Percentiles rank a stretch among this genome's conserved stretches.
These are phyloP conservation scores for Saxophila tyrrhenica DNA, from an alignment of 495 filamentous ascomycete genomes.

Conservation along the genomic window DNA sequence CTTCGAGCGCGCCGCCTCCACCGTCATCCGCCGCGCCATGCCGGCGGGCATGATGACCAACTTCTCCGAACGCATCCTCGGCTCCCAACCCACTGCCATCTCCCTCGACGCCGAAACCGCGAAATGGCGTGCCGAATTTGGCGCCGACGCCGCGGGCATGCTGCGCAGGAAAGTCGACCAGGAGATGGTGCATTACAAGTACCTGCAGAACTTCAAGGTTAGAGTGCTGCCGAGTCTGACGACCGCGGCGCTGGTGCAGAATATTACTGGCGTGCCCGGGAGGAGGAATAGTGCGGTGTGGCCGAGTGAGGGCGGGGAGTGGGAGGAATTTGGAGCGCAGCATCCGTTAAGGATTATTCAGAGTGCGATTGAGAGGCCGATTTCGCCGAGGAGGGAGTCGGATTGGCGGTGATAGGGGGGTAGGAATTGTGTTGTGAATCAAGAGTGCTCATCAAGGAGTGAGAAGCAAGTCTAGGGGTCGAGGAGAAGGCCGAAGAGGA, in stretches of 20 bases:
- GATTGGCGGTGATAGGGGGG: neutral
- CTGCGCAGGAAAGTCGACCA: neutral
- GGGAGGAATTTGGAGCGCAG: neutral
- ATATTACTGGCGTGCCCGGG: neutral
- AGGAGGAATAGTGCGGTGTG: neutral
- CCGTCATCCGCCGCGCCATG: conserved; percentile 1
- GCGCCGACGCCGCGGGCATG: neutral
- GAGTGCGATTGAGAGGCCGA: neutral
- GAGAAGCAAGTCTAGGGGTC: no score
- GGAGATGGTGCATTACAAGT: neutral
- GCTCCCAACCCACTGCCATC: neutral
- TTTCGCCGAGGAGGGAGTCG: neutral
- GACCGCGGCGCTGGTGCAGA: neutral
- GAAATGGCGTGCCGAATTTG: neutral
- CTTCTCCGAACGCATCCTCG: neutral
- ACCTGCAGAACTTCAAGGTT: neutral
- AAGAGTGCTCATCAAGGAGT: no score
- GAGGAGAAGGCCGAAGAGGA: no score
- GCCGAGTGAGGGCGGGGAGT: neutral
- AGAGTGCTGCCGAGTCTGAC: neutral
- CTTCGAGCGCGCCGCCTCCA: conserved; percentile 2
- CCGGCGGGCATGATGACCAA: neutral
- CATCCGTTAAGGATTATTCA: neutral
- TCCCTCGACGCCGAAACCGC: neutral
- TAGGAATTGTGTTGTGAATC: no score